Base-by-base conservation (phyloP, 305 asterid species). In the Fraxinus baroniana region DNA sequence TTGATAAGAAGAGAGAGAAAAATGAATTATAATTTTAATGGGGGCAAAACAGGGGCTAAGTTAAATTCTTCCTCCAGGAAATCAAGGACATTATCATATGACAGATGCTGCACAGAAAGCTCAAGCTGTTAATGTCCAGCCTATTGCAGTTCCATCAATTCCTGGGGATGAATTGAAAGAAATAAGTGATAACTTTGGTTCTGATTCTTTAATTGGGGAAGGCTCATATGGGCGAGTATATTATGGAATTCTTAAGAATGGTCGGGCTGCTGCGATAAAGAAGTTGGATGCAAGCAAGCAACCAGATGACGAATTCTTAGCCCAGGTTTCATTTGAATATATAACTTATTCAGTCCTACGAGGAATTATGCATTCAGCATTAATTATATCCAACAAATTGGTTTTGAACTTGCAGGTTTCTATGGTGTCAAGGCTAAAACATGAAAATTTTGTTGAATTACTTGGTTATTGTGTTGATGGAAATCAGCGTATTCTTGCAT, bases 161-260 rank as follows among this genome's bases (percentile, higher is more conserved):
- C 74, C 87, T 1, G 87, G 85, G 35, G 89, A 86, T 70, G 89
- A 86, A 66, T 79, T 88, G 41, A 88, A 60, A 87, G 91, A 88
- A 39, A 76, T 85, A 32, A 85, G 88, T 7, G 86, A 83, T 24
- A 88, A 88, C 78, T 88, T 86, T 77, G 87, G 88, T 15, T 73
- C 83, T 0, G 74, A 79, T 57, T 37, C 87, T 18, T 83, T 88
- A 52, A 88, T 88, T 46, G 91, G 91, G 0, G 91, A 88, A 55
- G 89, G 91, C 35, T 88, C 91, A 15, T 88, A 88, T 73, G 91
- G 91, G 70, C 83, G 91, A 82, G 91, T 88, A 76, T 88, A 88
- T 74, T 87, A 78, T 44, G 91, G 89, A 73, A 64, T 28, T 52
- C 78, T 88, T 30, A 88, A 74, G 73, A 85, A 30, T 79, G 88